phyloP scores from a whole-genome alignment of 73 alveolate genomes.

The Paraurostyla sp. region DNA sequence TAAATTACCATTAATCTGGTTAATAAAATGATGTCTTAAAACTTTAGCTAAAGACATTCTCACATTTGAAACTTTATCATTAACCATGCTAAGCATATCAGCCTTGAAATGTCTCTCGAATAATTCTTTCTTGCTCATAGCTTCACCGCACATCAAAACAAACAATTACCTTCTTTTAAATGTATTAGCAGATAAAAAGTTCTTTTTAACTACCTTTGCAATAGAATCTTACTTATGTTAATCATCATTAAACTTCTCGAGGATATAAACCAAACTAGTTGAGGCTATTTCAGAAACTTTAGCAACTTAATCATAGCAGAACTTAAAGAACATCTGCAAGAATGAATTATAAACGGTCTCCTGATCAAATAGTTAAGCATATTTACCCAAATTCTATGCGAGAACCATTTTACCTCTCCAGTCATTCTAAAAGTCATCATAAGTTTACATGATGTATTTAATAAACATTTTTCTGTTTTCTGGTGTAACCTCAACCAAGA shows the following conservation, averaged over 20 bases:
- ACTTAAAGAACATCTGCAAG: constrained; percentile 70
- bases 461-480: constrained; percentile 62
- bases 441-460: constrained; percentile 52
- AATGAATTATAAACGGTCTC: constrained; percentile 61
- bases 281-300: constrained; percentile 64
- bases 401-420: constrained; percentile 58
- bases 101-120: constrained; percentile 65
- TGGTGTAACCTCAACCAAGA: constrained; percentile 56
- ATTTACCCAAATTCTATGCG: constrained; percentile 74
- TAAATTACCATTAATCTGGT: constrained; percentile 10
- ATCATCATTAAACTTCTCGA: constrained; percentile 57
- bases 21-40: constrained; percentile 61
- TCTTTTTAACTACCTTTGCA: constrained; percentile 53
- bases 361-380: constrained; percentile 57
- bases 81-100: constrained; percentile 60
- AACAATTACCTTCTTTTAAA: constrained; percentile 62
- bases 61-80: constrained; percentile 71
- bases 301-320: constrained; percentile 65
- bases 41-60: constrained; percentile 63
- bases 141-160: constrained; percentile 71
- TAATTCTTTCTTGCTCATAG: constrained; percentile 66
- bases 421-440: constrained; percentile 62
- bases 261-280: constrained; percentile 48
- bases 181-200: constrained; percentile 51
- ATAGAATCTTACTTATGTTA: constrained; percentile 51